Evolutionary conservation across 2,329 filamentous ascomycete genomes (phyloP), one percentile per base, ranked within the genome.

Genomic region (Diaporthe sp.): DNA sequence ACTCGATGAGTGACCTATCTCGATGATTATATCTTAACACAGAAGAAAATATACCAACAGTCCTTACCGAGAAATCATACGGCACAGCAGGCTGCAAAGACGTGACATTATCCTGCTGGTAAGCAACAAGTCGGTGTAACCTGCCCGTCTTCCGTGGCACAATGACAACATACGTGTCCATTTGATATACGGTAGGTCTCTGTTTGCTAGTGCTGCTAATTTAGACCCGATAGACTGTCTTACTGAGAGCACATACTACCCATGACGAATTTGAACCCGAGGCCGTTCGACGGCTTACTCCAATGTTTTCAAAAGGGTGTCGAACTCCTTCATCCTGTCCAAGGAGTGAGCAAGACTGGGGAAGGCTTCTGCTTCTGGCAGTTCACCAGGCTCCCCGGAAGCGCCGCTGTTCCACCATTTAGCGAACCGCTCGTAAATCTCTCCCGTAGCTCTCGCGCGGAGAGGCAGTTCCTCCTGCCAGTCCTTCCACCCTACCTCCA

Each of bases 401-500:
- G 13, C 67, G 19, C 73, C 73, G 15, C 15, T 28, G 31, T 57
- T 39, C 73, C 57, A 67, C 73, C 68, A 75, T 15, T 17, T 59
- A 7, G 85, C 85, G 81, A 83, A 89, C 1, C 86, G 85, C 79
- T 89, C 88, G 81, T 88, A 89, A 13, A 87, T 77, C 72, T 84
- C 85, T 0, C 85, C 87, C 65, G 88, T 86, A 77, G 85, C 85
- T 72, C 84, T 82, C 9, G 82, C 83, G 44, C 80, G 80, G 1
- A 80, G 72, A 2, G 84, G 83, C 17, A 87, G 77, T 6, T 82
- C 78, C 42, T 83, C 82, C 77, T 82, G 84, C 62, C 81, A 83
- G 31, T 85, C 83, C 42, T 81, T 78, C 76, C 82, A 85, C 9
- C 81, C 80, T 57, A 81, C 79, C 19, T 81, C 77, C 0, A 87